Evolutionary conservation across 345 rosid species (phyloP), one percentile per base, ranked within the genome.

Genomic region (Lenwebbia sp.): DNA sequence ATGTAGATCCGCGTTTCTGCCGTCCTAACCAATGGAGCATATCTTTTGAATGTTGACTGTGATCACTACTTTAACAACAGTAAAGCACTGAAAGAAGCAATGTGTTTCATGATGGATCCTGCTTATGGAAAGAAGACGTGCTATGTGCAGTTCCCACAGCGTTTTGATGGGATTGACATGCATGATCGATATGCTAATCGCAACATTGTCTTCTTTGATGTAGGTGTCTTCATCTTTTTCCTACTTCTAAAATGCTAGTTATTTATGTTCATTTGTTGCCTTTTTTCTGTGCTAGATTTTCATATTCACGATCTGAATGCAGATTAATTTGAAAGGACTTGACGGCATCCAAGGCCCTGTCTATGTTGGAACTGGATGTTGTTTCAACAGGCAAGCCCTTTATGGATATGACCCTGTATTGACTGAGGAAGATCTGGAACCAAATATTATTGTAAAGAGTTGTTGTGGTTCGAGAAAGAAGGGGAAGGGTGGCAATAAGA

Each of bases 51-150:
- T 55, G 99, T 97, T 1, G 99, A 97, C 89, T 97, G 99, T 94
- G 99, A 97, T 94, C 99, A 97, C 94, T 97, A 97, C 98, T 97
- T 97, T 91, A 97, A 97, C 83, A 97, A 96, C 92, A 94, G 99
- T 88, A 97, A 97, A 90, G 99, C 99, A 92, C 92, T 97, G 84
- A 97, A 92, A 91, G 99, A 97, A 91, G 99, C 99, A 86, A 97
- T 97, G 99, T 97, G 99, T 88, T 97, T 97, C 96, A 87, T 97
- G 96, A 97, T 97, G 99, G 99, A 97, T 89, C 98, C 99, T 44
- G 92, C 86, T 75, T 74, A 83, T 84, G 98, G 99, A 88, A 97
- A 90, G 93, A 97, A 96, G 90, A 95, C 98, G 51, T 98, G 99
- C 94, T 98, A 98, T 88, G 96, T 98, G 22, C 99, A 98, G 91